Evolutionary conservation across 2,329 filamentous ascomycete genomes (phyloP), one percentile per base, ranked within the genome.

Genomic region (Spiromastix sp.): DNA sequence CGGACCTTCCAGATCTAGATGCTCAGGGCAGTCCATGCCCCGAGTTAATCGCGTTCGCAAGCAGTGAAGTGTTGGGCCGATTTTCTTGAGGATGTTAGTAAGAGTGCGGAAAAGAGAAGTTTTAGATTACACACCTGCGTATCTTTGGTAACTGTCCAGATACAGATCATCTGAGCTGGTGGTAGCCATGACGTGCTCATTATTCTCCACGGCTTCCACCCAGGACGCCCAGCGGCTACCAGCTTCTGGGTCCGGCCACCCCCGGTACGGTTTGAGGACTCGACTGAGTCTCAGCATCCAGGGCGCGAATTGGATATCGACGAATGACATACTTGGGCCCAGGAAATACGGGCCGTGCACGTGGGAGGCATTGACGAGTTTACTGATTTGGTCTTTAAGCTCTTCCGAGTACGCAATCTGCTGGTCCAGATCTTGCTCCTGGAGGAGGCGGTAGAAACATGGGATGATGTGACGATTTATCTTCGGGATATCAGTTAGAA

Each of bases 401-500:
- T 74, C 73, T 31, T 71, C 67, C 1, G 72, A 73, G 44, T 72
- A 63, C 29, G 71, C 63, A 8, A 71, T 55, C 48, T 82, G 80
- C 42, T 75, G 72, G 10, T 66, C 48, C 12, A 60, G 48, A 10
- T 82, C 73, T 44, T 78, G 71, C 2, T 77, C 72, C 56, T 79
- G 77, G 1, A 91, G 67, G 12, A 86, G 68, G 21, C 71, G 70
- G 58, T 85, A 87, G 64, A 93, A 93, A 8, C 67, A 63, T 0
- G 85, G 82, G 2, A 93, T 72, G 36, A 93, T 76, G 44, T 78
- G 70, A 20, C 79, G 72, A 52, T 91, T 86, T 52, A 87, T 77
- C 77, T 82, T 41, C n/a, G 34, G 12, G 12, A 22, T n/a, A 16
- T 16, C 8, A 29, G 22, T 17, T 15, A 32, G 21, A 26, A 15